Evolutionary conservation across 2,329 filamentous ascomycete species (phyloP).

Genomic region (Pseudogymnoascus sp.): DNA sequence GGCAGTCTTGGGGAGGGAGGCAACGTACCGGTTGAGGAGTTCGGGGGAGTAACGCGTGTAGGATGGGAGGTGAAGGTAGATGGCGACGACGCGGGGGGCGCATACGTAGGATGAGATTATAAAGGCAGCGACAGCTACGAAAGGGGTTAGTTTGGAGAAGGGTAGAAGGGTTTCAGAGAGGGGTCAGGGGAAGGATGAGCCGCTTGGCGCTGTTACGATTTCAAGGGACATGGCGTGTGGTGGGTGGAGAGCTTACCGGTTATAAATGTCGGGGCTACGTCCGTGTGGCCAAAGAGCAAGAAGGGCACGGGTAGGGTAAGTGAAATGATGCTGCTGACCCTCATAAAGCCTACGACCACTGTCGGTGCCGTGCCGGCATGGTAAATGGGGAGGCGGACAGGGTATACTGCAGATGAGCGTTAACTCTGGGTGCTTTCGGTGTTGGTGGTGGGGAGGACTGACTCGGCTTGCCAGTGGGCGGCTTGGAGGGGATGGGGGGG

Average conservation of each 20-base stretch:
- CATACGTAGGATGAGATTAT: conserved; percentile 58
- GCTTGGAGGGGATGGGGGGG: neutral
- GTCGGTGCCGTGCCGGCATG: conserved; percentile 62
- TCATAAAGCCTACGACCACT: conserved; percentile 60
- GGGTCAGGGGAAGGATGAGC: conserved; percentile 16
- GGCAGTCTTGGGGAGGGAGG: conserved; percentile 35
- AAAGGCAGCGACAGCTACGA: conserved; percentile 43
- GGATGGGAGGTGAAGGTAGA: conserved; percentile 60
- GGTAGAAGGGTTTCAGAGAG: conserved; percentile 51
- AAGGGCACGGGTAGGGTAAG: neutral
- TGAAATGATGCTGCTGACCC: conserved; percentile 62
- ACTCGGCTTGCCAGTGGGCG: neutral
- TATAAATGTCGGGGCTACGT: neutral
- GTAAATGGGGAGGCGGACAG: conserved; percentile 60
- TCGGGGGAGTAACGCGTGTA: conserved; percentile 54
- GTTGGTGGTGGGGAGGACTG: neutral
- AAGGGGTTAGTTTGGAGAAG: conserved; percentile 11
- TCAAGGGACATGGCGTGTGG: neutral
- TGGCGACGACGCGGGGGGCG: conserved; percentile 64
- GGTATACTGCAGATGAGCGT: conserved; percentile 34
- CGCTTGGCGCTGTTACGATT: neutral
- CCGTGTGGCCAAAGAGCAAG: neutral
- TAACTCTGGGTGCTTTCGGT: neutral
- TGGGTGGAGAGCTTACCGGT: neutral
- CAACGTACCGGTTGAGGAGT: conserved; percentile 40